Evolutionary conservation across 768 basidiomycete species (phyloP), one percentile per base, ranked within the genome.

Genomic region (Lentinula sp.): DNA sequence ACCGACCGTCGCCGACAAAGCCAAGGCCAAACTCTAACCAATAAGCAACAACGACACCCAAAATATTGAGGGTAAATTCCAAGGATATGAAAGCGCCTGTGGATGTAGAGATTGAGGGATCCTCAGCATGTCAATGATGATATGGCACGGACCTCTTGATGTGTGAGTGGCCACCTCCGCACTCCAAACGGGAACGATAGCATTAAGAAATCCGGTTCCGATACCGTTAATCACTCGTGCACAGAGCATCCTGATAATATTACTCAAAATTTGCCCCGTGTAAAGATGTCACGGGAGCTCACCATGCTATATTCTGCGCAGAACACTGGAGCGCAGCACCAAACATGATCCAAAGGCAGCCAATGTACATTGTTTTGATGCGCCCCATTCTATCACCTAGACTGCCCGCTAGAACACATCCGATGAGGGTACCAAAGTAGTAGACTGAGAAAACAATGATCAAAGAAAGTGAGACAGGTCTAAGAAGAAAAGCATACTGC

Each of bases 1-100:
- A 73, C 10, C 67, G 69, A 42, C 78, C 77, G 62, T 79, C 75
- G 8, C 74, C 78, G 28, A 79, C 66, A 62, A 77, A 79, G 8
- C 76, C 75, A 4, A 79, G 73, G 2, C 74, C 77, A 64, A 79
- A 79, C 60, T 79, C 75, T 7, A 79, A 69, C 77, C 77, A 79
- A 59, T 79, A 79, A 6, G 77, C 77, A 39, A 78, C 74, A 23
- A 77, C 76, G 32, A 79, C 76, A 32, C 77, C 78, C 43, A 78
- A 72, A 4, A 73, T 73, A 18, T 74, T 73, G 35, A 77, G 69
- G 2, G 77, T 79, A 60, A 79, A 79, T 59, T 78, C 77, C 57
- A 73, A 67, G 7, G 77, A 76, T 41, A 79, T 77, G 65, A 78
- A 79, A 6, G 78, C 77, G 15, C 77, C 78, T 72, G 57, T 16